These are phyloP conservation scores for Aspergillus quadricinctus DNA, from an alignment of 2,329 filamentous ascomycete species.

Conservation along the genomic window DNA sequence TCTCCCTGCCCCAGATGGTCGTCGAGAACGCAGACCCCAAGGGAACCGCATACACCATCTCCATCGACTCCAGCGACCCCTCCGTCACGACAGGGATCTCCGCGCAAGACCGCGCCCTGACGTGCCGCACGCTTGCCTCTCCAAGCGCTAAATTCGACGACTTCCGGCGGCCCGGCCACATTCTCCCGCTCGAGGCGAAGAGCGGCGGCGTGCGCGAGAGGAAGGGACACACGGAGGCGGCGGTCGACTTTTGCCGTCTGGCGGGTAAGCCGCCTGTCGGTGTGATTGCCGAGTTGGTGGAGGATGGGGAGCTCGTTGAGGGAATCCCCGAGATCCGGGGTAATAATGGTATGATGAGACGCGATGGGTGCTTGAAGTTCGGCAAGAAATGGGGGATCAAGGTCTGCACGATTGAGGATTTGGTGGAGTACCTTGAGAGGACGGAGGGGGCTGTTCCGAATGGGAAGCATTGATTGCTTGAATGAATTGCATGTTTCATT, in stretches of 20 bases:
- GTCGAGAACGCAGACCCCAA: conserved; percentile 73
- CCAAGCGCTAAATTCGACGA: conserved; percentile 52
- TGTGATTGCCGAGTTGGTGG: conserved; percentile 88
- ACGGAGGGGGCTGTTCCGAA: conserved; percentile 53
- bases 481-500: neutral
- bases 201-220: conserved; percentile 76
- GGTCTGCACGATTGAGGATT: conserved; percentile 91
- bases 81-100: conserved; percentile 83
- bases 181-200: conserved; percentile 76
- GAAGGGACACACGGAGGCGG: conserved; percentile 88
- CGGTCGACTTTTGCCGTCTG: conserved; percentile 81
- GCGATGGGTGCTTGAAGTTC: conserved; percentile 83
- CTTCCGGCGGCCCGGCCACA: conserved; percentile 82
- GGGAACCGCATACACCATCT: conserved; percentile 87
- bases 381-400: conserved; percentile 83
- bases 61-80: conserved; percentile 71
- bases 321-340: conserved; percentile 63
- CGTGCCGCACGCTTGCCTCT: conserved; percentile 73
- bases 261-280: conserved; percentile 71
- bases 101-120: conserved; percentile 79
- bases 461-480: conserved; percentile 29
- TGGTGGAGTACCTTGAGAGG: conserved; percentile 75
- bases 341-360: conserved; percentile 80
- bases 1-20: conserved; percentile 90
- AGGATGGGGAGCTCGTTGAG: conserved; percentile 69